Evolutionary conservation across 208 protist species (phyloP).

Genomic region (Trichomonas vaginalis): DNA sequence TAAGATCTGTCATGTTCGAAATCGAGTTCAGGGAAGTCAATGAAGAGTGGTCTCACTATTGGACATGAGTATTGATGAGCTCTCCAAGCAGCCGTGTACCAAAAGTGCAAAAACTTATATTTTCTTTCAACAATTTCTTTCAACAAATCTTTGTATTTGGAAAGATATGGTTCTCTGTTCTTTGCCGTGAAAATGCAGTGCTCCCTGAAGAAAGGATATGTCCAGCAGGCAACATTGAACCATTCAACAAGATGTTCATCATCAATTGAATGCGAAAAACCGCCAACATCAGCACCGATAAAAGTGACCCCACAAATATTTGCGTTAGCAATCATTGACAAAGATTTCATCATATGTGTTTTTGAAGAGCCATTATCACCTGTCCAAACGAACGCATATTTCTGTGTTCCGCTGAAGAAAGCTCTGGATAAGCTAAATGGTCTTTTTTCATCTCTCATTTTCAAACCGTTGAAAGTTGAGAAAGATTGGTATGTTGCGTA

Average conservation of each 20-base stretch:
- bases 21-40: conserved; percentile 62
- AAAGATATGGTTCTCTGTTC: conserved; percentile 85
- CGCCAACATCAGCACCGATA: conserved; percentile 81
- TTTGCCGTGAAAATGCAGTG: conserved; percentile 83
- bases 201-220: conserved; percentile 87
- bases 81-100: conserved; percentile 81
- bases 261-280: conserved; percentile 81
- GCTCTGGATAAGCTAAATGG: conserved; percentile 87
- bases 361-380: conserved; percentile 85
- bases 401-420: conserved; percentile 88
- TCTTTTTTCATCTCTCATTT: conserved; percentile 48
- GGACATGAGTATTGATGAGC: conserved; percentile 56
- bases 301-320: conserved; percentile 78
- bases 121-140: conserved; percentile 33
- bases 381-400: conserved; percentile 85
- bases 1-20: conserved; percentile 34
- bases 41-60: conserved; percentile 69
- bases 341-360: conserved; percentile 69
- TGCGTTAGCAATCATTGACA: conserved; percentile 79
- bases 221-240: conserved; percentile 70
- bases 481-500: conserved; percentile 67
- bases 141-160: conserved; percentile 32
- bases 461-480: conserved; percentile 52
- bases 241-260: conserved; percentile 79
- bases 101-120: conserved; percentile 77